Percentiles rank a stretch among this genome's conserved stretches.
Conservation (phyloP, 2,329 filamentous ascomycete species). For the Helicocarpus griseus region DNA sequence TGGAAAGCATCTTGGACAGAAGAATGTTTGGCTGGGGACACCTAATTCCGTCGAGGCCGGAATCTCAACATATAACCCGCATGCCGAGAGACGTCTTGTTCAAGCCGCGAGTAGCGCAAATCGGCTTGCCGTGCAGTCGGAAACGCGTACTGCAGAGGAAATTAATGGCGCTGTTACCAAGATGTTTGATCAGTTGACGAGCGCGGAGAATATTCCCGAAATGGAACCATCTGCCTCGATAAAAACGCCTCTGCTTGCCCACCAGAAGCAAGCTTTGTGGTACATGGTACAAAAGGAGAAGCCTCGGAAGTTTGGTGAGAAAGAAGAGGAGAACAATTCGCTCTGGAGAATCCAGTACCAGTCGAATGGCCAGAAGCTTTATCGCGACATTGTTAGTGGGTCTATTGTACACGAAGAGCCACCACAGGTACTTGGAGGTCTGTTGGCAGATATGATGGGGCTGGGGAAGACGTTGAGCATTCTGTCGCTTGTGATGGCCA, state of each 20-base stretch:
- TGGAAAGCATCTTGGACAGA: constrained; percentile 57
- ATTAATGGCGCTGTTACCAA: constrained; percentile 73
- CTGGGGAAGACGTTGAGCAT: constrained; percentile 82
- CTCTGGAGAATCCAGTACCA: constrained; percentile 62
- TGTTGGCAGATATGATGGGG: constrained; percentile 81
- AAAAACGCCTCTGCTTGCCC: constrained; percentile 60
- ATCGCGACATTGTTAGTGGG: constrained; percentile 79
- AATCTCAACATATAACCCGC: constrained; percentile 67
- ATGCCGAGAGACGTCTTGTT: constrained; percentile 42
- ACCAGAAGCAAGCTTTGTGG: constrained; percentile 82
- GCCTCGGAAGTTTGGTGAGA: constrained; percentile 47
- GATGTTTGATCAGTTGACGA: constrained; percentile 77
- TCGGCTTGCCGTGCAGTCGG: constrained; percentile 24
- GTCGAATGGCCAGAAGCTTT: constrained; percentile 51
- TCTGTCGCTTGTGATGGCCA: constrained; percentile 63
- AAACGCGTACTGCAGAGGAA: constrained; percentile 67
- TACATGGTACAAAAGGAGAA: constrained; percentile 78
- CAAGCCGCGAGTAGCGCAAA: constrained; percentile 13
- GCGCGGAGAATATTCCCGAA: constrained; percentile 64
- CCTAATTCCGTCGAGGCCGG: constrained; percentile 59
- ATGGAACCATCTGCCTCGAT: constrained; percentile 56
- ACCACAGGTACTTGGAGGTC: constrained; percentile 59
- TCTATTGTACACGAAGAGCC: constrained; percentile 52
- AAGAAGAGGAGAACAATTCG: constrained; percentile 56
- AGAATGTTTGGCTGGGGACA: constrained; percentile 56